Conservation (phyloP, 768 basidiomycete species). For the Suillus occidentalis region DNA sequence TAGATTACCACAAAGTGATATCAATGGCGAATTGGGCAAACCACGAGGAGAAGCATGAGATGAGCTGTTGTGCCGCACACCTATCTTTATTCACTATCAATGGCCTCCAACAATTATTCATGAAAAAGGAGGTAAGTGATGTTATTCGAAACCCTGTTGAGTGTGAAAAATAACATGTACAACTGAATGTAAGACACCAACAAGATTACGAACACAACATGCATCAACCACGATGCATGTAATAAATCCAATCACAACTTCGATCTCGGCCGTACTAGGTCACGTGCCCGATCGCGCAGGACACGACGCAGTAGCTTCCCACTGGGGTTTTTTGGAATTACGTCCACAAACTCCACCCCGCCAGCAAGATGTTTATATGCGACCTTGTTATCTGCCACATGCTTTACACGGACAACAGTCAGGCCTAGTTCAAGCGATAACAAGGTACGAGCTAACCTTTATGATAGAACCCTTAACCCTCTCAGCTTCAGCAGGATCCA, state of each 20-base stretch:
- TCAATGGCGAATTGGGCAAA: neutral
- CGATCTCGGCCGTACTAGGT: conserved; percentile 9
- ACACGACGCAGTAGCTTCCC: conserved; percentile 57
- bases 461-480: conserved; percentile 46
- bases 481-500: conserved; percentile 28
- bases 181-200: neutral
- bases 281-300: conserved; percentile 50
- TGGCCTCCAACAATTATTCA: neutral
- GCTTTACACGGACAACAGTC: conserved; percentile 31
- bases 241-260: neutral
- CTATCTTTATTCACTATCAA: neutral
- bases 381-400: conserved; percentile 54
- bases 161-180: neutral
- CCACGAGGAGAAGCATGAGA: neutral
- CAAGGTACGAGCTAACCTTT: conserved; percentile 36
- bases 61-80: neutral
- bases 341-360: conserved; percentile 54
- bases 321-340: conserved; percentile 63
- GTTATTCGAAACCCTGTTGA: neutral
- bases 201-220: neutral
- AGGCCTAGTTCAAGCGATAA: neutral
- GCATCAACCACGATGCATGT: neutral
- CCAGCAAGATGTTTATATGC: conserved; percentile 60
- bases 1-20: neutral
- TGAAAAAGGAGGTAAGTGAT: neutral